Conservation (phyloP, 495 filamentous ascomycete genomes). For the Daldinia loculata region DNA sequence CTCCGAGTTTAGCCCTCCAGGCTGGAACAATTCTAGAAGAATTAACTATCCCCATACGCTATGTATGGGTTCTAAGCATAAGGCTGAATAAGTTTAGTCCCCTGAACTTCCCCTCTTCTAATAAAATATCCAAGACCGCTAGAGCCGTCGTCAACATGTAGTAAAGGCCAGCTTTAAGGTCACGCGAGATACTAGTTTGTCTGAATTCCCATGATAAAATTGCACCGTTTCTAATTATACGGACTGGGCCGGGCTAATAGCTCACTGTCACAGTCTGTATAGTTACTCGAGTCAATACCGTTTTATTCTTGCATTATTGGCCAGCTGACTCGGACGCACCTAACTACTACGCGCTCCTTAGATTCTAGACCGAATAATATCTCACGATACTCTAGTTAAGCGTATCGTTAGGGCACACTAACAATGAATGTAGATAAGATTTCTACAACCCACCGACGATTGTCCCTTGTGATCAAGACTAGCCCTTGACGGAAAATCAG, state of each 20-base stretch:
- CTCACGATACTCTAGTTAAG: neutral
- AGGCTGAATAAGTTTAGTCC: conserved; percentile 25
- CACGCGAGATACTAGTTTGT: conserved; percentile 26
- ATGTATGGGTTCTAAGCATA: conserved; percentile 13
- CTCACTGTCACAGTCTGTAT: neutral
- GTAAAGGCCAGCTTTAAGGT: conserved; percentile 5
- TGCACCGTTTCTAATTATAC: conserved; percentile 3
- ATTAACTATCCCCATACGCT: neutral
- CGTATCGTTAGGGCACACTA: neutral
- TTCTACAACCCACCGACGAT: neutral
- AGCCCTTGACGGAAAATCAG: neutral
- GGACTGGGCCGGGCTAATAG: conserved; percentile 5
- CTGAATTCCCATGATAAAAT: conserved; percentile 13
- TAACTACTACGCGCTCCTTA: neutral
- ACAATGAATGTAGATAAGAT: neutral
- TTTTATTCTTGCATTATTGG: conserved; percentile 11
- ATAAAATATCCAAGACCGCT: conserved; percentile 5
- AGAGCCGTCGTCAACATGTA: neutral
- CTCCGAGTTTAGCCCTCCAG: neutral
- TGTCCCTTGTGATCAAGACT: neutral
- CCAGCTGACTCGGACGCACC: conserved; percentile 11
- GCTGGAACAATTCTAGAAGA: conserved; percentile 18
- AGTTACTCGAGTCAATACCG: neutral
- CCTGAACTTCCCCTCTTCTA: conserved; percentile 23
- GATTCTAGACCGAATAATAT: conserved; percentile 10